Evolutionary conservation across 306 rosid species (phyloP).

Genomic region (Trifolium repens): DNA sequence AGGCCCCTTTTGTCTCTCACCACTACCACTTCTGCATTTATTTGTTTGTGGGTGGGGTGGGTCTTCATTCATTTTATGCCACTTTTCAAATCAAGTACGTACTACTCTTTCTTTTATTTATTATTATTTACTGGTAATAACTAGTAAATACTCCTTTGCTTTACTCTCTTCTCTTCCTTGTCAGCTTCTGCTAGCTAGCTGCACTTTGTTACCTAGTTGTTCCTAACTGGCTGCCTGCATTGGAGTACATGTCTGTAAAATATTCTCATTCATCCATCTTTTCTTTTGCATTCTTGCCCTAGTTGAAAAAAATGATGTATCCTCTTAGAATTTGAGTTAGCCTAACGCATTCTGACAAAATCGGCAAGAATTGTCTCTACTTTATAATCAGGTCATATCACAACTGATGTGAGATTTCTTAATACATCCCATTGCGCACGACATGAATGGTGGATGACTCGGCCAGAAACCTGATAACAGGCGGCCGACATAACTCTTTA

Average conservation of each 20-base stretch:
- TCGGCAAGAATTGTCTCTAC: too few species aligned
- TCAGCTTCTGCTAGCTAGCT: conserved; percentile 6
- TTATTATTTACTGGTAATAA: too few species aligned
- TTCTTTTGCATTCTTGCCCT: neutral
- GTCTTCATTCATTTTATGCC: conserved; percentile 13
- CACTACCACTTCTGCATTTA: neutral
- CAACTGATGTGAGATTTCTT: too few species aligned
- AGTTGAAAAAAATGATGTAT: too few species aligned
- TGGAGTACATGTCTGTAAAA: neutral
- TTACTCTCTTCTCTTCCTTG: conserved; percentile 4
- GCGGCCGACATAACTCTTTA: too few species aligned
- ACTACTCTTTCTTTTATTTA: too few species aligned
- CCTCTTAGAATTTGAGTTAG: too few species aligned
- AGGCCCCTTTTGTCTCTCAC: conserved; percentile 8
- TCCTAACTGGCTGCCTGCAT: neutral
- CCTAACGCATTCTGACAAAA: too few species aligned
- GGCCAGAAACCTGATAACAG: too few species aligned
- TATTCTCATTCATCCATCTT: conserved; percentile 1
- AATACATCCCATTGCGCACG: too few species aligned
- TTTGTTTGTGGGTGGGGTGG: neutral
- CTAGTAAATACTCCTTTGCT: neutral
- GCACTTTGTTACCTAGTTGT: neutral
- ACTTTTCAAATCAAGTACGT: neutral
- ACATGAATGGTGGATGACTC: too few species aligned
- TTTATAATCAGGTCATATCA: too few species aligned